Evolutionary conservation across 1,284 basidiomycete genomes (phyloP), one percentile per base, ranked within the genome.

Genomic region (Sporisorium graminicola): DNA sequence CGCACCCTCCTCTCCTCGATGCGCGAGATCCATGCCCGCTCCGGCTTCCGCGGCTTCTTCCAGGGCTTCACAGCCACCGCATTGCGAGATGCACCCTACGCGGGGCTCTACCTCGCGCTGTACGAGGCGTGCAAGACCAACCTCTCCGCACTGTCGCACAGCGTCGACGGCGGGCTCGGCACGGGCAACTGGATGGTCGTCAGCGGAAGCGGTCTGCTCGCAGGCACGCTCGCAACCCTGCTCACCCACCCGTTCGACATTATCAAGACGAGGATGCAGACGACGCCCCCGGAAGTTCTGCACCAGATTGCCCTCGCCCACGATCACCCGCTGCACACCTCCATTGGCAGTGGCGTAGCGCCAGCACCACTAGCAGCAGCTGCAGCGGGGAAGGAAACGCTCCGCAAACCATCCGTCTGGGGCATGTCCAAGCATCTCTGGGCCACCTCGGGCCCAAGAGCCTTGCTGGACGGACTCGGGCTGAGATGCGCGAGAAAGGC

Each of bases 21-120:
- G 54, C 52, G 76, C 10, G 68, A 73, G 51, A 90, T 98, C 24
- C 86, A 90, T 5, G 90, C 90, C 10, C 89, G 86, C 0, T 86
- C 89, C 51, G 95, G 96, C 0, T 90, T 93, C 2, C 89, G 90
- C 37, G 95, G 94, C 66, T 88, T 97, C 33, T 91, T 95, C 83
- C 91, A 93, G 61, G 96, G 95, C 0, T 93, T 97, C 81, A 86
- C 93, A 33, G 94, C 95, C 0, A 95, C 95, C 1, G 93, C 94
- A 0, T 88, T 96, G 24, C 90, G 96, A 40, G 96, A 99, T 84
- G 96, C 96, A 2, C 97, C 96, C 0, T 96, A 98, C 81, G 95
- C 96, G 0, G 96, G 96, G 0, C 86, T 99, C 9, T 99, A 98
- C 79, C 89, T 98, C 20, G 90, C 95, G 0, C 91, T 92, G 58